A percentile compares a stretch with the other conserved stretches of the same genome.
Evolutionary conservation across 2,329 filamentous ascomycete genomes (phyloP).

Genomic region (Chaetomium sp.): DNA sequence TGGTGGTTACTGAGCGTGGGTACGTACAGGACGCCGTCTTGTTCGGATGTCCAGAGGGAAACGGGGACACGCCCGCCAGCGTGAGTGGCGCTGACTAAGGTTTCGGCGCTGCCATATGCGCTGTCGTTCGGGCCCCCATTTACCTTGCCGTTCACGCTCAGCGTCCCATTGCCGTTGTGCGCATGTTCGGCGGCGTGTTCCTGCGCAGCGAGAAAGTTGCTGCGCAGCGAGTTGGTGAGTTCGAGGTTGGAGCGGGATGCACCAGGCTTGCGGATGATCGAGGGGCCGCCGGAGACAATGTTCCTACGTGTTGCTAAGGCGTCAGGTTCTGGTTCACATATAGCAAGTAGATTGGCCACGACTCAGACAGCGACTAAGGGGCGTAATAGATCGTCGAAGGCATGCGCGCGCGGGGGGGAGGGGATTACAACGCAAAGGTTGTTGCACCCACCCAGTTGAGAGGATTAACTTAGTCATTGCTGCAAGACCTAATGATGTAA

Average conservation of each 20-base stretch:
- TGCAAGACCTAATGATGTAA: slow-evolving; percentile 5
- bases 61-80: slow-evolving; percentile 24
- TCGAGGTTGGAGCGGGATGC: slow-evolving; percentile 86
- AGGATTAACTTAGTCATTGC: slow-evolving; percentile 72
- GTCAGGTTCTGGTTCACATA: too few relatives aligned
- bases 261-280: slow-evolving; percentile 72
- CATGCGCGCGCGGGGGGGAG: too few relatives aligned
- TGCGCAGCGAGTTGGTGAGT: slow-evolving; percentile 78
- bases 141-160: slow-evolving; percentile 21
- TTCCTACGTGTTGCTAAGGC: slow-evolving; percentile 45
- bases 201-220: slow-evolving; percentile 72
- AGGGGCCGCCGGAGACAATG: slow-evolving; percentile 76
- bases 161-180: slow-evolving; percentile 21
- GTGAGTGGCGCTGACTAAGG: not conserved
- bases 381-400: too few relatives aligned
- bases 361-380: too few relatives aligned
- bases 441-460: slow-evolving; percentile 63
- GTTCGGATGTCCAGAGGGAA: slow-evolving; percentile 61
- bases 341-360: too few relatives aligned
- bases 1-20: slow-evolving; percentile 69
- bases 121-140: slow-evolving; percentile 31
- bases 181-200: slow-evolving; percentile 39
- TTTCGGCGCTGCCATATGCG: slow-evolving; percentile 24
- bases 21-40: slow-evolving; percentile 60
- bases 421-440: not conserved